Evolutionary conservation across 208 protist genomes (phyloP), one percentile per base, ranked within the genome.

Genomic region (Trypanosoma brucei): DNA sequence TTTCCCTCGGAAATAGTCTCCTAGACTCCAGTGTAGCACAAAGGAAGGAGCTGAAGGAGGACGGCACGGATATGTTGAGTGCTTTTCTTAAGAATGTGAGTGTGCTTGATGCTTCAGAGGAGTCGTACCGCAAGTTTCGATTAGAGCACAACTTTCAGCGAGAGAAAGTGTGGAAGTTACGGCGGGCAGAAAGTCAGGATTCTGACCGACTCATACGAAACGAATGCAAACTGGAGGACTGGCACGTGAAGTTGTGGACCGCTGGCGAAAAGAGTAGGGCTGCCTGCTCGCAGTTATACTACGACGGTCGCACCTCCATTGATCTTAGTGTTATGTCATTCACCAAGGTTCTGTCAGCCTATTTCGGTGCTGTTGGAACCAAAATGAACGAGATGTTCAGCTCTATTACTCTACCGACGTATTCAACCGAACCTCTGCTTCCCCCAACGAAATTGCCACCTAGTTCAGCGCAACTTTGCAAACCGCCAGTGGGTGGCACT

Each of bases 111-210:
- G 78, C 83, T 44, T 63, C 76, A 14, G 79, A 91, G 61, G 68
- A 82, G 7, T 51, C 59, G n/a, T 71, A 80, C n/a, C 79, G 78
- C 22, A 70, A 83, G 48, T 64, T 67, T 52, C 82, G 80, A 58
- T 71, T 94, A 5, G 84, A 94, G 72, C 79, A 90, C 61, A 82
- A 91, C 65, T 94, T 90, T 64, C 91, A 91, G 67, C 79, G 77
- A 40, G 13, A 65, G 13, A 94, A 94, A 59, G 84, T 94, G 40
- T 50, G 86, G 22, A 49, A 79, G 3, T 72, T 94, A 46, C 79
- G 81, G 36, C 30, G 59, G 4, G 62, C 52, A 6, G 72, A 79
- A 13, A 80, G 79, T 30, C 80, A 78, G 45, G 87, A 94, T 68
- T 70, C 68, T 53, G 75, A 78, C 0, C 87, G 87, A 3, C 73